These are phyloP conservation scores for Lumnitzera littorea DNA, from an alignment of 345 rosid genomes.

Conservation along the genomic window DNA sequence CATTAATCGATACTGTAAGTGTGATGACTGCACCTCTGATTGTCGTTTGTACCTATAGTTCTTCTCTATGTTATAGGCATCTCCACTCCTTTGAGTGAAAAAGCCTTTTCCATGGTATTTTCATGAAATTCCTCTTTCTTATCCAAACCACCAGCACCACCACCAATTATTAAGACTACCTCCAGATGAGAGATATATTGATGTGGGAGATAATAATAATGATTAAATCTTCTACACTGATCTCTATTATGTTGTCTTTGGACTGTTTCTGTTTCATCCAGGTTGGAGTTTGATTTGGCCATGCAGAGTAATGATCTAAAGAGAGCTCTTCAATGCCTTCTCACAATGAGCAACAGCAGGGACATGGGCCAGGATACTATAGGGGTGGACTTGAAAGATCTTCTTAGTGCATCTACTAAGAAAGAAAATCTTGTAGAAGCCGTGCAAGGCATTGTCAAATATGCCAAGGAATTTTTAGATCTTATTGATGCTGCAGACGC, in stretches of 20 bases:
- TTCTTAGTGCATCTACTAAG: slow-evolving; percentile 69
- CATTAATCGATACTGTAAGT: too few relatives aligned
- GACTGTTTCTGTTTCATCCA: slow-evolving; percentile 19
- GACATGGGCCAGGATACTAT: slow-evolving; percentile 83
- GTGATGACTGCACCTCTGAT: too few relatives aligned
- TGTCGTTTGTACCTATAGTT: too few relatives aligned
- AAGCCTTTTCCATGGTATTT: too few relatives aligned
- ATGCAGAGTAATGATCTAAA: slow-evolving; percentile 96
- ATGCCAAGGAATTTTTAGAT: slow-evolving; percentile 87
- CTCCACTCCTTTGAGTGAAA: too few relatives aligned
- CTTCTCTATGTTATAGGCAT: too few relatives aligned
- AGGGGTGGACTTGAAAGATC: slow-evolving; percentile 76
- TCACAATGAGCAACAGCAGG: slow-evolving; percentile 90
- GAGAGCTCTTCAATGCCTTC: slow-evolving; percentile 98
- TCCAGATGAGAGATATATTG: too few relatives aligned
- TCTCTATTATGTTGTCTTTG: not conserved
- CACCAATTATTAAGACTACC: too few relatives aligned
- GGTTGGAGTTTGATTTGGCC: slow-evolving; percentile 97
- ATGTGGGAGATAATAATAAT: too few relatives aligned
- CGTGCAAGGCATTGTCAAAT: slow-evolving; percentile 89
- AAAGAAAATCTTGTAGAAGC: slow-evolving; percentile 93
- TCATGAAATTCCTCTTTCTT: too few relatives aligned
- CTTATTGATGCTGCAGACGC: slow-evolving; percentile 99
- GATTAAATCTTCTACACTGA: not conserved
- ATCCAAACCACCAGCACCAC: too few relatives aligned